Conservation (phyloP, 2,329 filamentous ascomycete genomes). For the Pezicula neosporulosa region DNA sequence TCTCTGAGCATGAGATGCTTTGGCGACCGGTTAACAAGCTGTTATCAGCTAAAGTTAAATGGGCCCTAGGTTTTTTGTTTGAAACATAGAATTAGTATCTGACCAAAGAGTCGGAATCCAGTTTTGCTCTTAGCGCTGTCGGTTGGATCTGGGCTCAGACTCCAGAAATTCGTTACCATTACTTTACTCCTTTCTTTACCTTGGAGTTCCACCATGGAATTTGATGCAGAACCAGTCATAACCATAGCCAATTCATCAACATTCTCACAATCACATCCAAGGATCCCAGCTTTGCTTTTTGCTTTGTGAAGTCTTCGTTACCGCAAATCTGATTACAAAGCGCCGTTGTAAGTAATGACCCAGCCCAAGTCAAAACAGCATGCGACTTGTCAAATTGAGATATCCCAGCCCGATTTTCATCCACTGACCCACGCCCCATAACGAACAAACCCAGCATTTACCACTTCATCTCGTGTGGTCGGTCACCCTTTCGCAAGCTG, state of each 20-base stretch:
- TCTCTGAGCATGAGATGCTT: too few relatives aligned
- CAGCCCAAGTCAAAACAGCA: slow-evolving; percentile 63
- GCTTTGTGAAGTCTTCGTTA: slow-evolving; percentile 29
- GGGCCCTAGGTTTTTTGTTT: too few relatives aligned
- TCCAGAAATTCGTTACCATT: too few relatives aligned
- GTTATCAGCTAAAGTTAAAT: too few relatives aligned
- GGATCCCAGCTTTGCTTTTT: slow-evolving; percentile 10
- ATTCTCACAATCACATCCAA: background rate
- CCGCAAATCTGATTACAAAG: slow-evolving; percentile 34
- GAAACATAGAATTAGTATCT: too few relatives aligned
- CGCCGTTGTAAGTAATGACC: slow-evolving; percentile 44
- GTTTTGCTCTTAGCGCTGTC: too few relatives aligned
- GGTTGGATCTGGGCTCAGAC: too few relatives aligned
- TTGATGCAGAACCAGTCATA: background rate
- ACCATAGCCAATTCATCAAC: background rate
- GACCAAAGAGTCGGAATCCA: too few relatives aligned
- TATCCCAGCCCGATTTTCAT: slow-evolving; percentile 44
- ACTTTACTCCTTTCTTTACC: too few relatives aligned
- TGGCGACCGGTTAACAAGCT: too few relatives aligned
- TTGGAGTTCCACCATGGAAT: too few relatives aligned
- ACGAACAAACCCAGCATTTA: slow-evolving; percentile 50
- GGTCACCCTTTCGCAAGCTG: slow-evolving; percentile 98
- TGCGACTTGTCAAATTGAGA: slow-evolving; percentile 55
- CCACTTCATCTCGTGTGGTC: slow-evolving; percentile 99
- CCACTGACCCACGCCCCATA: slow-evolving; percentile 32